Conservation (phyloP, 805 yeast species). For the Candida anglica region DNA sequence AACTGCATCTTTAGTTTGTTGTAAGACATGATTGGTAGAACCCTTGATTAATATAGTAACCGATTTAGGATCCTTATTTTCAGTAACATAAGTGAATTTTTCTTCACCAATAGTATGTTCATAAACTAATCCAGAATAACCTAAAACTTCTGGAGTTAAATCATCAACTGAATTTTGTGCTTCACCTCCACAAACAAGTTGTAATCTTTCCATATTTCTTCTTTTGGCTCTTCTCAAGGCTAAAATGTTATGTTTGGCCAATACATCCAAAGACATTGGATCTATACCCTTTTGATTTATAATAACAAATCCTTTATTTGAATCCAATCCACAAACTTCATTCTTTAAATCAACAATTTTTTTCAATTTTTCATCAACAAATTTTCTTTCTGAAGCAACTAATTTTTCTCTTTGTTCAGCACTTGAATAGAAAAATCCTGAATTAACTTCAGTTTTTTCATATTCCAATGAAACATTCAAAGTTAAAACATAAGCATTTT, state of each 20-base stretch:
- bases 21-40: conserved; percentile 82
- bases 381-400: conserved; percentile 88
- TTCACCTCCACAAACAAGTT: conserved; percentile 93
- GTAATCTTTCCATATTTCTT: conserved; percentile 98
- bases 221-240: conserved; percentile 98
- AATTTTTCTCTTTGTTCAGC: conserved; percentile 96
- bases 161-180: conserved; percentile 98
- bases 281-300: conserved; percentile 98
- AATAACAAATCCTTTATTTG: conserved; percentile 79
- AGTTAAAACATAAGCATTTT: conserved; percentile 80
- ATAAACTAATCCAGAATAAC: conserved; percentile 85
- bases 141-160: conserved; percentile 71
- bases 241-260: conserved; percentile 88
- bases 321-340: conserved; percentile 77
- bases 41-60: conserved; percentile 92
- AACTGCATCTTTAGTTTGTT: conserved; percentile 94
- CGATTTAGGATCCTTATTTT: conserved; percentile 82
- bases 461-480: conserved; percentile 93
- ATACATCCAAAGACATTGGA: conserved; percentile 92
- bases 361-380: conserved; percentile 88
- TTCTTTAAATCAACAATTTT: conserved; percentile 92
- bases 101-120: conserved; percentile 96
- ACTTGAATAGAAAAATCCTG: conserved; percentile 88
- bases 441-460: conserved; percentile 96
- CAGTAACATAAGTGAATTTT: conserved; percentile 93